Percentiles rank a stretch among this genome's conserved stretches.
Conservation (phyloP, 2,329 filamentous ascomycete species). For the Furcasterigmium sp. region DNA sequence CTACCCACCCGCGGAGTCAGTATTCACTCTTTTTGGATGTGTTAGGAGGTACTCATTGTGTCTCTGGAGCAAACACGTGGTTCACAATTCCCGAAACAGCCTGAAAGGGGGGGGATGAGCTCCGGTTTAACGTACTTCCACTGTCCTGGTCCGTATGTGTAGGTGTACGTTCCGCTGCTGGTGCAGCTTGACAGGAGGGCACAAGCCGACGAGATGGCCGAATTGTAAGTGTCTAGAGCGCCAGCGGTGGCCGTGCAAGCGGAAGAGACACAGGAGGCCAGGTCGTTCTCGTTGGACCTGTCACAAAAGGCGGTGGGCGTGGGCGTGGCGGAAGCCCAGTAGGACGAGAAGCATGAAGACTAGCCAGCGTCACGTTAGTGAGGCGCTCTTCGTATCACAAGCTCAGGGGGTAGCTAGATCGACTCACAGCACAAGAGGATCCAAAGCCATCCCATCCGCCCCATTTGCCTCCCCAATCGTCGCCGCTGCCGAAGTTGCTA, state of each 20-base stretch:
- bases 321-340: constrained; percentile 16
- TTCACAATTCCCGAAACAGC: too few relatives aligned
- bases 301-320: constrained; percentile 16
- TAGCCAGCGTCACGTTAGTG: background rate
- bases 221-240: constrained; percentile 14
- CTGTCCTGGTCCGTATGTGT: constrained; percentile 12
- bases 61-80: too few relatives aligned
- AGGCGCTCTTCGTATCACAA: too few relatives aligned
- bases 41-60: too few relatives aligned
- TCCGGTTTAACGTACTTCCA: too few relatives aligned
- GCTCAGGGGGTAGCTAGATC: background rate
- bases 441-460: background rate
- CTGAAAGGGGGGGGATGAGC: too few relatives aligned
- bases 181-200: constrained; percentile 13
- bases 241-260: constrained; percentile 13
- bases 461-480: background rate
- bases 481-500: too few relatives aligned
- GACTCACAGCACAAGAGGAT: background rate
- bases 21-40: too few relatives aligned
- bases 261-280: constrained; percentile 15
- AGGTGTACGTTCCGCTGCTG: constrained; percentile 18
- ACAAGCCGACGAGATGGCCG: constrained; percentile 15
- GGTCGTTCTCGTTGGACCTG: constrained; percentile 4
- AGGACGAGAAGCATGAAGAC: constrained; percentile 17
- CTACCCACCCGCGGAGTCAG: too few relatives aligned